Evolutionary conservation across 1,284 basidiomycete species (phyloP).

Genomic region (Tilletia walkeri): DNA sequence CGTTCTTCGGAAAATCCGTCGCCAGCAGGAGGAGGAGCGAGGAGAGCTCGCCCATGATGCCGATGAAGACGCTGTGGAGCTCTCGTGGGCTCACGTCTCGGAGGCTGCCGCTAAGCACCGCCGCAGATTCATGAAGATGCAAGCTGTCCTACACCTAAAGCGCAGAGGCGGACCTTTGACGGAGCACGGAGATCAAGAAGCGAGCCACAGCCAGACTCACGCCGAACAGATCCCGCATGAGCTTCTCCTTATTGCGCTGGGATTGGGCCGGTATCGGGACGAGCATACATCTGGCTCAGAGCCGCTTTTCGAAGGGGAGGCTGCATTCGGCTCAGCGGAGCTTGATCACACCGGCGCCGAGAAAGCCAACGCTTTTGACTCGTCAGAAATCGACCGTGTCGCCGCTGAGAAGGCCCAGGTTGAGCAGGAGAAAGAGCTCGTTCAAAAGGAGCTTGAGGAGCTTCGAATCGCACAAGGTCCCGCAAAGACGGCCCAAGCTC

Average conservation of each 20-base stretch:
- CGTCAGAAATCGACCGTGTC: neutral
- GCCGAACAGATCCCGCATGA: slow-evolving; percentile 33
- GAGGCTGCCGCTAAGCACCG: slow-evolving; percentile 19
- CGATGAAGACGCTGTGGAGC: slow-evolving; percentile 27
- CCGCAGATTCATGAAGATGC: neutral
- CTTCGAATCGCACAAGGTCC: slow-evolving; percentile 13
- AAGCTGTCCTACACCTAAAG: slow-evolving; percentile 19
- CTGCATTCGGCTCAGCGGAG: slow-evolving; percentile 35
- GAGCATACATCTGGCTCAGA: slow-evolving; percentile 35
- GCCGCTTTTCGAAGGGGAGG: slow-evolving; percentile 45
- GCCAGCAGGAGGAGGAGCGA: slow-evolving; percentile 8
- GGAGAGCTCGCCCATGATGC: slow-evolving; percentile 33
- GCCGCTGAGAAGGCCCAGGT: slow-evolving; percentile 3
- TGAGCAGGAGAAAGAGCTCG: slow-evolving; percentile 1
- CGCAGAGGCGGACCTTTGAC: slow-evolving; percentile 25
- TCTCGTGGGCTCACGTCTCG: slow-evolving; percentile 23
- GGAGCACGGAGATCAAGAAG: slow-evolving; percentile 30
- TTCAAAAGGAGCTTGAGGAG: slow-evolving; percentile 9
- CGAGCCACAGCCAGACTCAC: neutral
- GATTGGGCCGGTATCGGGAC: slow-evolving; percentile 43
- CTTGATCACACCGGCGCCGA: slow-evolving; percentile 4
- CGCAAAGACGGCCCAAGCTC: neutral
- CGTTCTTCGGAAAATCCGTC: neutral
- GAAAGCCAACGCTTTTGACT: neutral
- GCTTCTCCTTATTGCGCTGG: slow-evolving; percentile 42